phyloP scores from a whole-genome alignment of 148 eudicot species.

The Polygonum aviculare region DNA sequence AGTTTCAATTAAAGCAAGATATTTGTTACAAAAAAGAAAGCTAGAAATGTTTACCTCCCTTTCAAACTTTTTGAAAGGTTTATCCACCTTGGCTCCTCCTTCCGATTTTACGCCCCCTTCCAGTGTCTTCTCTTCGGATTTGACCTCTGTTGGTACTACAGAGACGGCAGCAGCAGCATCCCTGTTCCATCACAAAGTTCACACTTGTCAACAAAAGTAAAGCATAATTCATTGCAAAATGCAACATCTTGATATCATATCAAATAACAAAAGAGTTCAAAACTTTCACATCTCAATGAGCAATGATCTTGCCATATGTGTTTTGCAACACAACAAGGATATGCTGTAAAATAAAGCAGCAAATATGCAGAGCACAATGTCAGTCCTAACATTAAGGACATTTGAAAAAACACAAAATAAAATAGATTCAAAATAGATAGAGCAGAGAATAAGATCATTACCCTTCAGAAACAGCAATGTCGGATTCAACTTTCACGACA shows the following conservation, averaged over 20 bases:
- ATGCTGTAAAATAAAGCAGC: not conserved
- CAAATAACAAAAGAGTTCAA: not conserved
- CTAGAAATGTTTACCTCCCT: constrained; percentile 7
- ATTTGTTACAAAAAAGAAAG: constrained; percentile 5
- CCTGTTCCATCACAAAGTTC: constrained; percentile 12
- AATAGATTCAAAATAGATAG: not conserved
- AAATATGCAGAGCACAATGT: not conserved
- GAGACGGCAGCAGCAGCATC: constrained; percentile 7
- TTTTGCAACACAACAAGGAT: not conserved
- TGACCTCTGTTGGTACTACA: constrained; percentile 13
- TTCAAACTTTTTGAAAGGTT: constrained; percentile 6
- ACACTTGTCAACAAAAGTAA: not conserved
- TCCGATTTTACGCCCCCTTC: constrained; percentile 12
- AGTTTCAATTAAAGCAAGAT: not conserved
- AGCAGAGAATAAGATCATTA: not conserved
- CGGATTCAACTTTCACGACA: not conserved
- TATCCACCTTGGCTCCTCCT: constrained; percentile 10
- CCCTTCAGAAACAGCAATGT: not conserved
- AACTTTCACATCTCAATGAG: not conserved
- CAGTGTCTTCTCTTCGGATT: constrained; percentile 2
- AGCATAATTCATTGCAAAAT: not conserved
- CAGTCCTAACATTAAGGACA: not conserved
- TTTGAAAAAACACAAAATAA: not conserved
- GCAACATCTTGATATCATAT: not conserved
- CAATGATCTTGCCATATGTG: not conserved